Percentiles rank a stretch among this genome's conserved stretches.
These are phyloP conservation scores for Picea glauca DNA, from an alignment of 75 land plant species.

Conservation along the genomic window DNA sequence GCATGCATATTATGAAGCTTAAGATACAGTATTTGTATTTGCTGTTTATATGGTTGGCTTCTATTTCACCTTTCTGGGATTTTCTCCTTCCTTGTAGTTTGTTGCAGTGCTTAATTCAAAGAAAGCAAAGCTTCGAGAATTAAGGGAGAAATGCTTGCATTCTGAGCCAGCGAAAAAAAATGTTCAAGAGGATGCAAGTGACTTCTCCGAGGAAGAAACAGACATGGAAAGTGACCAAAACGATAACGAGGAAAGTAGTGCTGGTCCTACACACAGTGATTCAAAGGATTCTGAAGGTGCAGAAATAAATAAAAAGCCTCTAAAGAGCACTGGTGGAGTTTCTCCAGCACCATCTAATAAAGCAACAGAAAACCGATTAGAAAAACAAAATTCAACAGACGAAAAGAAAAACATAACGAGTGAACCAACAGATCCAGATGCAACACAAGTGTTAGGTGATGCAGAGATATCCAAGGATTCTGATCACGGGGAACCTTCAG, in stretches of 20 bases:
- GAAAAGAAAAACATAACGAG: neutral
- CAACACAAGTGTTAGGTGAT: constrained; percentile 15
- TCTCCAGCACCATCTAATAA: neutral
- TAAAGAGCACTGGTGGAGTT: neutral
- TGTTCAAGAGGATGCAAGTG: constrained; percentile 27
- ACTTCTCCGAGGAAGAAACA: constrained; percentile 29
- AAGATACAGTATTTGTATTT: neutral
- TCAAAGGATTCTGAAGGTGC: neutral
- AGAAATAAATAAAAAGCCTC: neutral
- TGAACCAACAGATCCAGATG: constrained; percentile 13
- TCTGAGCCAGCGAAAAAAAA: constrained; percentile 13
- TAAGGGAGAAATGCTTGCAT: constrained; percentile 51
- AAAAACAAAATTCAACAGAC: neutral
- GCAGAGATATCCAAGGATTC: constrained; percentile 1
- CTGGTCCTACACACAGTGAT: neutral
- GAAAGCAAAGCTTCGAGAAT: constrained; percentile 71
- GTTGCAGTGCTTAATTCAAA: constrained; percentile 76
- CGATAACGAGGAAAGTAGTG: constrained; percentile 3
- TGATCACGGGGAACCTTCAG: neutral
- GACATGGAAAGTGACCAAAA: constrained; percentile 15
- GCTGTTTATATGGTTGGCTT: neutral
- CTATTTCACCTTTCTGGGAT: neutral
- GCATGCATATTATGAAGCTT: constrained; percentile 17
- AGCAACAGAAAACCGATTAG: neutral
- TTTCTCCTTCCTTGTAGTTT: constrained; percentile 45